Evolutionary conservation across 1,284 basidiomycete species (phyloP), one percentile per base, ranked within the genome.

Genomic region (Mycena citricolor): DNA sequence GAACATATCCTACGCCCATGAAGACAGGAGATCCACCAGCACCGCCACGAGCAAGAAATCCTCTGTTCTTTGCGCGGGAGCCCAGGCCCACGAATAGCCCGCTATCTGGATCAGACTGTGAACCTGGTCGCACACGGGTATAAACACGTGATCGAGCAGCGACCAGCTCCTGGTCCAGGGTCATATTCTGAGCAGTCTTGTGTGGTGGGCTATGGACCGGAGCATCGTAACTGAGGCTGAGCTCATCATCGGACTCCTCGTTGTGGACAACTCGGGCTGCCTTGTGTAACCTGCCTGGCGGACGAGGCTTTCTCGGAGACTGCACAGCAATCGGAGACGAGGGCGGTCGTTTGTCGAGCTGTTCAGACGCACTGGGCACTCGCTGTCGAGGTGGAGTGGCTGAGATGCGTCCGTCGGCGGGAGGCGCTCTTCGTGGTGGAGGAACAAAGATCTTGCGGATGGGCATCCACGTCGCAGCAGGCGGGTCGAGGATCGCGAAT

Each of bases 21-120:
- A 79, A 76, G 8, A 88, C 79, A 6, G 85, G 80, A 2, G 56
- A 45, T 3, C 86, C 85, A 20, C 79, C 84, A 7, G 73, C 83
- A 1, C 86, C 86, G 13, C 86, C 86, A 55, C 77, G 78, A 8
- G 83, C 81, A n/a, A 87, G 63, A 49, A 85, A 89, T 2, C 83
- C 82, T 11, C 60, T 64, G 20, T 63, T 67, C 53, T 71, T 76
- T 44, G 69, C 76, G 55, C 70, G 70, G 32, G 66, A 76, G 10
- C 83, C 83, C 3, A 74, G 67, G 11, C 74, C 81, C 12, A 49
- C 47, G 3, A 49, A 14, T 8, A 32, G 40, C 32, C 47, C 51
- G 26, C 43, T 52, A n/a, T 61, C 54, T 29, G 47, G 42, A 16
- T 53, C 51, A 21, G 45, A 33, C 19, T 57, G 46, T 16, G 47